Conservation (phyloP, 2,329 filamentous ascomycete genomes). For the Hymenoscyphus scutula region DNA sequence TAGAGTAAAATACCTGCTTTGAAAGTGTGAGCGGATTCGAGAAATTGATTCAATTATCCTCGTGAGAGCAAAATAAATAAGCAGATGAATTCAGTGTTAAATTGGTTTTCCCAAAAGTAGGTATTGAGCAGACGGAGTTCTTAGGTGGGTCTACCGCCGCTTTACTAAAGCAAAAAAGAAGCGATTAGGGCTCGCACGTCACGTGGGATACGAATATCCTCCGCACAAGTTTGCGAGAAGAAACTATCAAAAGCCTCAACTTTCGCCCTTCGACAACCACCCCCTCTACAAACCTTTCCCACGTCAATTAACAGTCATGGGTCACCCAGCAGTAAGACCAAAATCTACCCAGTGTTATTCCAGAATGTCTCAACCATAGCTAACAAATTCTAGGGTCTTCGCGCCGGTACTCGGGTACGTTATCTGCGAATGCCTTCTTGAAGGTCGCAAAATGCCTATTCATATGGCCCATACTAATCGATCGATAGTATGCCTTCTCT, state of each 20-base stretch:
- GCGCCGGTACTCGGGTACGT: slow-evolving; percentile 80
- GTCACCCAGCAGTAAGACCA: slow-evolving; percentile 58
- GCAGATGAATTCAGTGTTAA: no score
- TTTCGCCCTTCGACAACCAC: slow-evolving; percentile 10
- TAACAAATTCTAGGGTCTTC: slow-evolving; percentile 57
- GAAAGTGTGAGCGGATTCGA: no score
- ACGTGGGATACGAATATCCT: slow-evolving; percentile 1
- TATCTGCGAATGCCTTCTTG: background rate
- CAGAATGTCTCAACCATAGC: background rate
- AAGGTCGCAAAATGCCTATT: background rate
- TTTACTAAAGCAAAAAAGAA: background rate
- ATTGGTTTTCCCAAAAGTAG: no score
- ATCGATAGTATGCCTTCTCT: slow-evolving; percentile 79
- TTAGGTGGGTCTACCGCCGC: no score
- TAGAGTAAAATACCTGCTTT: no score
- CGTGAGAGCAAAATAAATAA: no score
- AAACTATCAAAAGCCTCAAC: slow-evolving; percentile 5
- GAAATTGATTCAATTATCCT: no score
- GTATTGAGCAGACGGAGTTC: no score
- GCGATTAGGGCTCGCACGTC: background rate
- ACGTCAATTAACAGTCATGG: slow-evolving; percentile 37
- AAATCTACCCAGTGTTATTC: background rate
- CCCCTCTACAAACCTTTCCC: slow-evolving; percentile 23
- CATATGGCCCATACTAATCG: slow-evolving; percentile 13
- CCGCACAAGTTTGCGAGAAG: background rate